Evolutionary conservation across 441 rosid genomes (phyloP), one percentile per base, ranked within the genome.

Genomic region (Erodium chrysanthum): DNA sequence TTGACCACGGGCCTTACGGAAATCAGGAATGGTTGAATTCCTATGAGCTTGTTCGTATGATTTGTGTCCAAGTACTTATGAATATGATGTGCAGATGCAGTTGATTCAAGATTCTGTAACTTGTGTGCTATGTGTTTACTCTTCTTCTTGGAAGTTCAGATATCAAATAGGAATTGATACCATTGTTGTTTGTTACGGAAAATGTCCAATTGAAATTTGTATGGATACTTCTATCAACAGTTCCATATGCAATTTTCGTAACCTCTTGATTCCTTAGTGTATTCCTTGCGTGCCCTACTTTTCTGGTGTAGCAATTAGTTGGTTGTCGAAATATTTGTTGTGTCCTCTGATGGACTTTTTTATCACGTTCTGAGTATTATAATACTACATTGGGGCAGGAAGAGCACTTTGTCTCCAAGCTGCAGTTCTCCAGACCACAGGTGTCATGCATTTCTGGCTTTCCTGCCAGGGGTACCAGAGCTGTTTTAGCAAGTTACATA

Each of bases 361-460:
- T 20, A 7, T 20, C 25, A 6, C 8, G 27, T 29, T 52, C 9
- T 50, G 42, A 42, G 37, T 66, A n/a, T 42, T 11, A 23, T 44
- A 3, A 22, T 64, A 64, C 35, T 35, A 42, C 60, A 11, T 68
- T 68, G 71, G 23, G 76, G 77, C 89, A 92, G 98, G 96, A 92
- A 73, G 88, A 90, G 79, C 98, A 92, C 79, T 84, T 81, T 67
- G 76, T 87, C 74, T 84, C 91, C 44, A 82, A 83, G 78, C 83
- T 90, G 84, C 84, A 84, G 22, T 88, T 85, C 83, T 72, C 85
- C 21, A 87, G 98, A 93, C 96, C 96, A 17, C 96, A 88, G 63
- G 80, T 90, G 69, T 78, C 85, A 0, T 92, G 90, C 37, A 73
- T 83, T 68, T 75, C 92, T 23, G 93, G 88, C 66, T 84, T 76